Evolutionary conservation across 2,329 filamentous ascomycete genomes (phyloP).

Genomic region (Gnomoniopsis sp.): DNA sequence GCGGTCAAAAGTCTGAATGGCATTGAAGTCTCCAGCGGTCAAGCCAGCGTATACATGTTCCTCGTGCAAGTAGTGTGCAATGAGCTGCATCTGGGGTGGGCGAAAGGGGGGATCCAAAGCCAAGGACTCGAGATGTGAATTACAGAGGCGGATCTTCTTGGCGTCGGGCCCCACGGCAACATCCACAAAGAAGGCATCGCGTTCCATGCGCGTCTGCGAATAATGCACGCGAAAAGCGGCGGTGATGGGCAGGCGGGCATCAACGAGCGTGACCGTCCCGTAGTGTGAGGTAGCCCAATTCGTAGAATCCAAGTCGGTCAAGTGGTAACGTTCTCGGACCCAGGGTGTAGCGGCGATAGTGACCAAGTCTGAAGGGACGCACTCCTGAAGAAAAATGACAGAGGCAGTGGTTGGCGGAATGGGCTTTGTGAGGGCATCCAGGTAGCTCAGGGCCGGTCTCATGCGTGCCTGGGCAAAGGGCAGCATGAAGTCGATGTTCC

Average conservation of each 20-base stretch:
- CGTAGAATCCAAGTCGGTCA: conserved; percentile 42
- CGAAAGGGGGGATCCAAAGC: conserved; percentile 44
- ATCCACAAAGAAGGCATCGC: conserved; percentile 56
- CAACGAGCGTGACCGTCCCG: conserved; percentile 51
- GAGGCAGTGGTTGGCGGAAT: conserved; percentile 22
- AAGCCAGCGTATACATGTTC: conserved; percentile 36
- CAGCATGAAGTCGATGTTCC: conserved; percentile 37
- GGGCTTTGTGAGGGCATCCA: conserved; percentile 19
- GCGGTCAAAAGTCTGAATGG: conserved; percentile 51
- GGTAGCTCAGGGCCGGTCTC: conserved; percentile 28
- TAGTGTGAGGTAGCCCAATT: conserved; percentile 45
- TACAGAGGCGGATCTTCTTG: conserved; percentile 45
- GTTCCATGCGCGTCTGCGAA: conserved; percentile 42
- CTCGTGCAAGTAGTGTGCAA: conserved; percentile 39
- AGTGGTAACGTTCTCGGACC: conserved; percentile 43
- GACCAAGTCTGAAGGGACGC: conserved; percentile 40
- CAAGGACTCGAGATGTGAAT: conserved; percentile 56
- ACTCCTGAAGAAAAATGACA: conserved; percentile 52
- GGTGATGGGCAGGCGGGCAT: conserved; percentile 40
- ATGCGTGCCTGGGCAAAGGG: conserved; percentile 29
- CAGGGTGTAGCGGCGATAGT: conserved; percentile 42
- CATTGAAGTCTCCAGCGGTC: conserved; percentile 55
- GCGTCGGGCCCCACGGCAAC: conserved; percentile 27
- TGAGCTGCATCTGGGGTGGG: conserved; percentile 43
- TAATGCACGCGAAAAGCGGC: conserved; percentile 50